Percentiles rank a stretch among this genome's conserved stretches.
phyloP scores from a whole-genome alignment of 148 eudicot species.

The Fallopia convolvulus region DNA sequence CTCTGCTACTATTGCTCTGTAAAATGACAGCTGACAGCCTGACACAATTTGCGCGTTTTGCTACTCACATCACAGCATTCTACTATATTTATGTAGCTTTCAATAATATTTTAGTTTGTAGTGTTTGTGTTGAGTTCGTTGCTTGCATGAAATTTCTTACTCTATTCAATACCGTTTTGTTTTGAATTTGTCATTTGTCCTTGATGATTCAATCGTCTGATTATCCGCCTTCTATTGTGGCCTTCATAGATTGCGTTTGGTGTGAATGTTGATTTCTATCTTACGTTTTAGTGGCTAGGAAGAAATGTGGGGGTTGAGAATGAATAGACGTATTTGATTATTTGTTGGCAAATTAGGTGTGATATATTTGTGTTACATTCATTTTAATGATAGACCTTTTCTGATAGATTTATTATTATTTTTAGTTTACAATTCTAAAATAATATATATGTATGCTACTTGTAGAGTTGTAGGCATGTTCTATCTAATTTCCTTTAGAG shows the following conservation, averaged over 20 bases:
- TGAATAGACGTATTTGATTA: neutral
- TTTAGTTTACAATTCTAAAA: neutral
- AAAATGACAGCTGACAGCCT: constrained; percentile 8
- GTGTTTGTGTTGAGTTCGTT: neutral
- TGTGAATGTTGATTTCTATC: neutral
- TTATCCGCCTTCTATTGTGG: neutral
- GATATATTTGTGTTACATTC: neutral
- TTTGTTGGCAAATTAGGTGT: constrained; percentile 3
- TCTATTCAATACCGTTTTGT: neutral
- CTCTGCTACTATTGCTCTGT: neutral
- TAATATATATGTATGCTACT: neutral
- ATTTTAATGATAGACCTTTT: neutral
- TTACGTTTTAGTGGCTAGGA: neutral
- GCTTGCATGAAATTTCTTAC: neutral
- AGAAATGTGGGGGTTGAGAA: constrained; percentile 13
- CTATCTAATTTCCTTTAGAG: neutral
- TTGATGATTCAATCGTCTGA: neutral
- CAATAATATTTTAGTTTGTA: neutral
- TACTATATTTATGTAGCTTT: neutral
- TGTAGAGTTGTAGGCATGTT: constrained; percentile 1
- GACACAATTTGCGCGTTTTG: neutral
- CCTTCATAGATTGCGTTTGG: neutral
- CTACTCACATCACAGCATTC: neutral
- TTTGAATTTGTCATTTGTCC: neutral
- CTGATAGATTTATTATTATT: neutral